Percentiles rank a stretch among this genome's conserved stretches.
Evolutionary conservation across 805 yeast genomes (phyloP).

Genomic region (Metschnikowia henanensis): DNA sequence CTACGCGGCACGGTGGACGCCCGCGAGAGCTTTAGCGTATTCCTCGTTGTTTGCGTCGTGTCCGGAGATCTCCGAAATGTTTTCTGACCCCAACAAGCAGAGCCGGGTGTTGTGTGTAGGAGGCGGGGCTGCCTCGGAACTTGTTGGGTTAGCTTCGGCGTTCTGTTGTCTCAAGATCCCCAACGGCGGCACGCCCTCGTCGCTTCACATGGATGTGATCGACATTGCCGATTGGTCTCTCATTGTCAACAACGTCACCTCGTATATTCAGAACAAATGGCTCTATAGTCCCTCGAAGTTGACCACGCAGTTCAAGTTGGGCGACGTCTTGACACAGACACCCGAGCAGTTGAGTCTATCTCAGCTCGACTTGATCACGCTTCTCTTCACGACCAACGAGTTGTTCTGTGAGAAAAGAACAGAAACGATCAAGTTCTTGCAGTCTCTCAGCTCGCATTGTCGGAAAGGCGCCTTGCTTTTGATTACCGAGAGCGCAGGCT

Average conservation of each 20-base stretch:
- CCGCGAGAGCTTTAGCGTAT: slow-evolving; percentile 77
- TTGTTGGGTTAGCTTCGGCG: slow-evolving; percentile 62
- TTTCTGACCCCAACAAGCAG: slow-evolving; percentile 30
- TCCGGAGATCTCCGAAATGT: slow-evolving; percentile 37
- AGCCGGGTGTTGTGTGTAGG: slow-evolving; percentile 64
- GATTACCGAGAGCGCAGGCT: slow-evolving; percentile 87
- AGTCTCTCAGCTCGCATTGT: slow-evolving; percentile 48
- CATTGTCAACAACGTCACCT: slow-evolving; percentile 47
- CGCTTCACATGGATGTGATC: slow-evolving; percentile 51
- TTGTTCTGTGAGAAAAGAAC: slow-evolving; percentile 68
- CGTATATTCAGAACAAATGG: slow-evolving; percentile 54
- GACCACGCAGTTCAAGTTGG: slow-evolving; percentile 29
- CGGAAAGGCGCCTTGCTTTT: slow-evolving; percentile 57
- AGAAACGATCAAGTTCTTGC: slow-evolving; percentile 47
- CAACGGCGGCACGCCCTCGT: slow-evolving; percentile 31
- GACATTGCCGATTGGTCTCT: slow-evolving; percentile 81
- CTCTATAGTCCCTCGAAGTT: slow-evolving; percentile 34
- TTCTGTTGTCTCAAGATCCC: slow-evolving; percentile 44
- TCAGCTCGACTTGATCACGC: slow-evolving; percentile 54
- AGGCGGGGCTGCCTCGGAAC: slow-evolving; percentile 89
- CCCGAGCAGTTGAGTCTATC: slow-evolving; percentile 20
- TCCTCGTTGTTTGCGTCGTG: slow-evolving; percentile 61
- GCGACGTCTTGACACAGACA: slow-evolving; percentile 29
- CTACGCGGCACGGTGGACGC: slow-evolving; percentile 83
- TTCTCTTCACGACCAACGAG: slow-evolving; percentile 86